Percentiles rank a stretch among this genome's conserved stretches.
Evolutionary conservation across 768 basidiomycete genomes (phyloP).

Genomic region (Sporobolomyces roseus): DNA sequence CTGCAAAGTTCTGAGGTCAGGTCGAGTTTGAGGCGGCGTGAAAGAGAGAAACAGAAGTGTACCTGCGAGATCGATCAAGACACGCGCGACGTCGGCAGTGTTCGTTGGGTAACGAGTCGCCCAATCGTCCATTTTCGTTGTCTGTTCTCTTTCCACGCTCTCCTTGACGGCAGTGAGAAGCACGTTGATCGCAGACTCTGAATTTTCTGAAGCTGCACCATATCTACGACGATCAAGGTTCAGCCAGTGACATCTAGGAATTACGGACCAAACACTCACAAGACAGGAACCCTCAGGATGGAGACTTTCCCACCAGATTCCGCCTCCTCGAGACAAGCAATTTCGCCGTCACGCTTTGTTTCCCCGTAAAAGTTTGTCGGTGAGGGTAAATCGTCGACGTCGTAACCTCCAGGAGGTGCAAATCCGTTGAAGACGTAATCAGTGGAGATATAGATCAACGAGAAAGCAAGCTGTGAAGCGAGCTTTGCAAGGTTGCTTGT

Average conservation of each 20-base stretch:
- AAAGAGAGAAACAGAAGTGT: slow-evolving; percentile 36
- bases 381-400: slow-evolving; percentile 65
- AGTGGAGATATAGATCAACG: slow-evolving; percentile 86
- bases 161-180: slow-evolving; percentile 76
- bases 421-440: slow-evolving; percentile 96
- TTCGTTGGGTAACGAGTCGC: slow-evolving; percentile 91
- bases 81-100: slow-evolving; percentile 76
- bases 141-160: too few species aligned
- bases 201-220: slow-evolving; percentile 75
- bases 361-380: slow-evolving; percentile 84
- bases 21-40: not conserved
- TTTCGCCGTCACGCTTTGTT: slow-evolving; percentile 82
- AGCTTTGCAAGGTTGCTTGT: slow-evolving; percentile 5
- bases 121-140: slow-evolving; percentile 93
- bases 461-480: slow-evolving; percentile 54
- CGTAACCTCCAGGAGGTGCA: slow-evolving; percentile 71
- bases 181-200: slow-evolving; percentile 84
- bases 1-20: not conserved
- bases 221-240: slow-evolving; percentile 57
- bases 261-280: slow-evolving; percentile 56
- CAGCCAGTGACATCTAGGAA: not conserved
- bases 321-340: slow-evolving; percentile 59
- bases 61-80: slow-evolving; percentile 74
- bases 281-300: slow-evolving; percentile 81
- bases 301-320: slow-evolving; percentile 58